Evolutionary conservation across 1,139 yeast species (phyloP), one percentile per base, ranked within the genome.

Genomic region (Maudiozyma humilis): DNA sequence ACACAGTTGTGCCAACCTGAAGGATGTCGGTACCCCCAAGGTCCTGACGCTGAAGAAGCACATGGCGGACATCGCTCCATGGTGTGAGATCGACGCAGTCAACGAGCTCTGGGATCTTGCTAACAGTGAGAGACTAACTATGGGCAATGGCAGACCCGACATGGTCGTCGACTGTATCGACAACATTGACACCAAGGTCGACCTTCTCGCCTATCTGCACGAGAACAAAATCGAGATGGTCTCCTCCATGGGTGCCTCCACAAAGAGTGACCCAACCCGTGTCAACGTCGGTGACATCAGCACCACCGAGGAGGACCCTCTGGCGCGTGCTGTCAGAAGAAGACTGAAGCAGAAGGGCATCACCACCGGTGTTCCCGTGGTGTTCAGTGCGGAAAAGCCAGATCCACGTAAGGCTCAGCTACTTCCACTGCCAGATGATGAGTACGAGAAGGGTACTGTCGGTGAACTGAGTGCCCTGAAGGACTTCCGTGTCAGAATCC

Each of bases 191-290:
- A 88, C 97, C 23, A 91, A 91, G 62, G 94, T 88, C 23, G 98
- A 91, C 57, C 69, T 91, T 44, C 69, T 91, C 51, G 79, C 82
- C 32, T 88, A 73, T 65, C 83, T 95, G 54, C 68, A 80, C 60
- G 70, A 71, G 20, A 68, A 76, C 39, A 63, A 70, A 1, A 62
- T 89, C 35, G 75, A 76, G 15, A 82, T 87, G 25, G 76, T 91
- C 38, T 81, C 95, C 2, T 85, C 96, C 0, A 94, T 94, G 76
- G 98, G 98, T 19, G 97, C 98, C 1, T 95, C 96, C 6, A 83
- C 95, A 56, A 81, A 89, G 69, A 71, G 95, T 60, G 82, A 93
- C 67, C 81, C 95, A 51, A 74, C 96, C 52, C 63, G 96, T 65
- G 72, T 89, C 62, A 74, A 84, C 65, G 72, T 84, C 36, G 89